Percentiles rank a stretch among this genome's conserved stretches.
phyloP scores from a whole-genome alignment of 78 protist genomes.

The Speleostelium caveatum region DNA sequence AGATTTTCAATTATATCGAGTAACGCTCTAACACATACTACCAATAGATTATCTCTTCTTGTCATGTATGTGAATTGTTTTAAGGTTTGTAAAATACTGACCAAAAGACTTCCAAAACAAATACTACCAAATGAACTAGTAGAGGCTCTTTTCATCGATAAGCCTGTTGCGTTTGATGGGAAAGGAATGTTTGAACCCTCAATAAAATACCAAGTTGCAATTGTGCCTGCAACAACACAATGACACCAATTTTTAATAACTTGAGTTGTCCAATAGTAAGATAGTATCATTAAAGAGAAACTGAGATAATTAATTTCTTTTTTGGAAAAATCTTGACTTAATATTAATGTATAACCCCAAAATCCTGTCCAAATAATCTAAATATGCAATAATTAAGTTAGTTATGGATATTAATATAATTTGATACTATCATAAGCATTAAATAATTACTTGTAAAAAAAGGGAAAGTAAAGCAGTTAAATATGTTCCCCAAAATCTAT shows the following conservation, averaged over 20 bases:
- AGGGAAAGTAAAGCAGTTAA: not conserved
- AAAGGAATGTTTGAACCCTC: constrained; percentile 11
- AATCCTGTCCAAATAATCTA: not conserved
- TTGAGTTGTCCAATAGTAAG: constrained; percentile 71
- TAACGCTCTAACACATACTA: not conserved
- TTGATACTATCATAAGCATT: no score
- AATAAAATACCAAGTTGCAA: constrained; percentile 88
- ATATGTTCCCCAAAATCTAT: not conserved
- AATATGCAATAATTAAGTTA: not conserved
- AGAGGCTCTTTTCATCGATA: constrained; percentile 66
- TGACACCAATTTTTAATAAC: constrained; percentile 87
- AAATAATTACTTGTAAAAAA: no score
- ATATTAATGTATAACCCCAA: not conserved
- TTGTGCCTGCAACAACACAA: constrained; percentile 75
- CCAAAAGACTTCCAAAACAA: constrained; percentile 86
- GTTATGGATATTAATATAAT: no score
- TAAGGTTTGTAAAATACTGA: constrained; percentile 68
- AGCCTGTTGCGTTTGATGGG: constrained; percentile 59
- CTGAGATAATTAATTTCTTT: constrained; percentile 41
- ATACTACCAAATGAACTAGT: constrained; percentile 87
- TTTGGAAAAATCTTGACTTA: not conserved
- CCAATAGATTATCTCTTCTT: not conserved
- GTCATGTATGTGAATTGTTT: not conserved
- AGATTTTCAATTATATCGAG: not conserved
- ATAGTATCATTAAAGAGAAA: constrained; percentile 39